phyloP scores from a whole-genome alignment of 78 protist species.

The Parvularia atlantis region DNA sequence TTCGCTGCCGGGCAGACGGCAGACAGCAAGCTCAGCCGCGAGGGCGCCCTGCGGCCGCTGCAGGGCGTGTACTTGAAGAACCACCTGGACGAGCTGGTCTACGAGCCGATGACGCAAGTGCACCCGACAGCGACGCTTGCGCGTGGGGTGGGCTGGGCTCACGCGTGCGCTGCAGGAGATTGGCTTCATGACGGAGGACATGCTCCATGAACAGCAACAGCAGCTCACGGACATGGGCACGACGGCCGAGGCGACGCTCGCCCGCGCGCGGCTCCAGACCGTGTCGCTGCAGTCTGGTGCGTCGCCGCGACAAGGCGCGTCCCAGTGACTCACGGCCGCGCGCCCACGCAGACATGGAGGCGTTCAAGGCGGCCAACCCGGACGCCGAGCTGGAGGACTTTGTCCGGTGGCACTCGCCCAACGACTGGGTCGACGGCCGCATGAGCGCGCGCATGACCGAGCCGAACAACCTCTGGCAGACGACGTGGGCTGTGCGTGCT shows the following conservation, averaged over 20 bases:
- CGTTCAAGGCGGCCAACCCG: constrained; percentile 59
- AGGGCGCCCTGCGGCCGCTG: too few relatives aligned
- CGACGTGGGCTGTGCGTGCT: background rate
- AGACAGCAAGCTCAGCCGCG: too few relatives aligned
- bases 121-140: too few relatives aligned
- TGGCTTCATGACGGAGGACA: constrained; percentile 21
- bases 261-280: constrained; percentile 13
- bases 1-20: too few relatives aligned
- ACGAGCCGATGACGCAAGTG: too few relatives aligned
- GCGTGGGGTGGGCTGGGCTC: too few relatives aligned
- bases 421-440: constrained; percentile 22
- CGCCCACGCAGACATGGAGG: constrained; percentile 48
- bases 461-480: background rate
- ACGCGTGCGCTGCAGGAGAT: constrained; percentile 9
- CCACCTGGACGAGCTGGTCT: too few relatives aligned
- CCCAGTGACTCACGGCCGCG: background rate
- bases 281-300: constrained; percentile 4
- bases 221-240: background rate
- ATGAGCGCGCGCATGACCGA: background rate
- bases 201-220: background rate
- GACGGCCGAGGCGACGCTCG: background rate
- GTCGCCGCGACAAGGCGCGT: too few relatives aligned
- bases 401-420: constrained; percentile 48
- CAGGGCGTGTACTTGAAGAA: too few relatives aligned
- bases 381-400: constrained; percentile 15